Conservation (phyloP, 352 stramenopile genomes). For the Pythium monospermum region DNA sequence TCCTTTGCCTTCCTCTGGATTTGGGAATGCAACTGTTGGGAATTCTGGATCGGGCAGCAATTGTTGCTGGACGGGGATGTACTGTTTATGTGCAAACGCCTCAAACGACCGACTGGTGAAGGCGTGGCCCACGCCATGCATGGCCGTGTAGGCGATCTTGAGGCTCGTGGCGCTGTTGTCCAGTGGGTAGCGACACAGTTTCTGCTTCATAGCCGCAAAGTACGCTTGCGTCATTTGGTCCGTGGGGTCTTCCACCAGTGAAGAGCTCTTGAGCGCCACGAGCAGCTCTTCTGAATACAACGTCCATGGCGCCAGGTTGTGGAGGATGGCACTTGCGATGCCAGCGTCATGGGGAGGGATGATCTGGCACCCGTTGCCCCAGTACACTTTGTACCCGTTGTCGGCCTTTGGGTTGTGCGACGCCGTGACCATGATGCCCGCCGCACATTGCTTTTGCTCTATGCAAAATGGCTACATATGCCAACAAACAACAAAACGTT, state of each 20-base stretch:
- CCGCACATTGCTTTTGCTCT: slow-evolving; percentile 69
- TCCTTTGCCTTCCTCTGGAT: slow-evolving; percentile 97
- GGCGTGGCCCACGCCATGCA: slow-evolving; percentile 96
- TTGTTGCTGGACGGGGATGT: slow-evolving; percentile 86
- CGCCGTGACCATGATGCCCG: slow-evolving; percentile 93
- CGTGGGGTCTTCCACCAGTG: slow-evolving; percentile 63
- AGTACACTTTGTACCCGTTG: slow-evolving; percentile 98
- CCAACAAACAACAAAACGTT: background rate
- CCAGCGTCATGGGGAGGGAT: slow-evolving; percentile 93
- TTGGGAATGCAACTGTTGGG: slow-evolving; percentile 96
- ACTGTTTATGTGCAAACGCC: slow-evolving; percentile 83
- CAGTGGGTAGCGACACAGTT: slow-evolving; percentile 60
- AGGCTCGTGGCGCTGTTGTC: slow-evolving; percentile 53
- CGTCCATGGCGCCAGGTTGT: slow-evolving; percentile 89
- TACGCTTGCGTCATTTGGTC: slow-evolving; percentile 68
- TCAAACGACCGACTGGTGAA: slow-evolving; percentile 91
- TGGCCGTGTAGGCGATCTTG: slow-evolving; percentile 95
- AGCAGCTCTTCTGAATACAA: slow-evolving; percentile 50
- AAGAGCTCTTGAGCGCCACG: slow-evolving; percentile 25
- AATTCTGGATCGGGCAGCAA: slow-evolving; percentile 93
- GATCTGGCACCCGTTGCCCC: slow-evolving; percentile 95
- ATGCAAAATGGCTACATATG: slow-evolving; percentile 63
- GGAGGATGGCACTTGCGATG: slow-evolving; percentile 89
- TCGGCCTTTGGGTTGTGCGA: slow-evolving; percentile 98
- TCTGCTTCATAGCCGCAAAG: slow-evolving; percentile 46